These are phyloP conservation scores for Benincasa hispida DNA, from an alignment of 306 rosid species.

Conservation along the genomic window DNA sequence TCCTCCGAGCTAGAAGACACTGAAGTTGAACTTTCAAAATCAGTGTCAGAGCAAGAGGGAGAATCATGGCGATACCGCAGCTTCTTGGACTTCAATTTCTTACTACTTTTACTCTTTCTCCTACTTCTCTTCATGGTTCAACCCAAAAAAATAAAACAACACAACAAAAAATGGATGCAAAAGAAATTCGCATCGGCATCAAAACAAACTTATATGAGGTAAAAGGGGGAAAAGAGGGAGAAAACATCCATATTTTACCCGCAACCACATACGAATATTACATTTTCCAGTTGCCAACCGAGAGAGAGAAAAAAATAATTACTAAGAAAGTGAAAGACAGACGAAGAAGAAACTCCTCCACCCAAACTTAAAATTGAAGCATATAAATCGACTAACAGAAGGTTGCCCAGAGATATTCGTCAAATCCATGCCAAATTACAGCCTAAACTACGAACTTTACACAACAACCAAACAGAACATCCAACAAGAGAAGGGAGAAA, in stretches of 20 bases:
- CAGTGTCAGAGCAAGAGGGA: slow-evolving; percentile 32
- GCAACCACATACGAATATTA: neutral
- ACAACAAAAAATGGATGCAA: neutral
- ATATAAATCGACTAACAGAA: neutral
- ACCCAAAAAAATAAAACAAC: slow-evolving; percentile 13
- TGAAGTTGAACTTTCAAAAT: slow-evolving; percentile 27
- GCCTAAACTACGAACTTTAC: neutral
- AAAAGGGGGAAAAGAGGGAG: neutral
- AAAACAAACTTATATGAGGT: neutral
- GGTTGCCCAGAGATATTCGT: neutral
- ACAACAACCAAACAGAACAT: neutral
- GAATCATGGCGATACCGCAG: slow-evolving; percentile 33
- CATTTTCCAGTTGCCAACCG: neutral
- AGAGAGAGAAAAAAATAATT: neutral
- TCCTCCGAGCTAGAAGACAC: slow-evolving; percentile 46
- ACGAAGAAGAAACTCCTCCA: neutral
- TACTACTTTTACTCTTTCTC: slow-evolving; percentile 27
- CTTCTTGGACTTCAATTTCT: slow-evolving; percentile 55
- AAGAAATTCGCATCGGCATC: neutral
- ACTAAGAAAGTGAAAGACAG: neutral
- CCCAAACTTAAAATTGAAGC: neutral
- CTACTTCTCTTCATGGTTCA: slow-evolving; percentile 30
- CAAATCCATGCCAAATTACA: neutral
- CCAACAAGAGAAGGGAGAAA: neutral
- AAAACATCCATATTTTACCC: neutral